These are phyloP conservation scores for Zygnema circumcarinatum DNA, from an alignment of 139 green algal genomes.

Conservation along the genomic window DNA sequence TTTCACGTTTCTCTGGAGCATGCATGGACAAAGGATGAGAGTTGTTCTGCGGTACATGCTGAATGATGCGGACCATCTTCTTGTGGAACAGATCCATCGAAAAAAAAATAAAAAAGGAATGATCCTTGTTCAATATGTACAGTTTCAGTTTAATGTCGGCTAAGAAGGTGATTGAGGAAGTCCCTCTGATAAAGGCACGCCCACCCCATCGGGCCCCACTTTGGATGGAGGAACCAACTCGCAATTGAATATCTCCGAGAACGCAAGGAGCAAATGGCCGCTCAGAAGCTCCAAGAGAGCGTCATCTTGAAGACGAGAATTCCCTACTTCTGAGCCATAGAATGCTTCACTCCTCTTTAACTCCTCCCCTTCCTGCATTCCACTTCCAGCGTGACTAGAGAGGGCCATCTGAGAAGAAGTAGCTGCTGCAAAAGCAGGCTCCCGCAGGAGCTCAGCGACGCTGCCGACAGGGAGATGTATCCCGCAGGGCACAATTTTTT, in stretches of 20 bases:
- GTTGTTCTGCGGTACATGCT: no score
- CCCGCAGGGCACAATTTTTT: conserved; percentile 79
- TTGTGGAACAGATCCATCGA: no score
- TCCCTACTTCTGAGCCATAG: not conserved
- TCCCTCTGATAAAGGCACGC: no score
- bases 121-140: no score
- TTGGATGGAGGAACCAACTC: not conserved
- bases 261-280: not conserved
- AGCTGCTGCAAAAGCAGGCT: not conserved
- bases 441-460: conserved; percentile 16
- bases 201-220: not conserved
- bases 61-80: no score
- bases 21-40: no score
- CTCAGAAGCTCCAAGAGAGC: not conserved
- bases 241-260: not conserved
- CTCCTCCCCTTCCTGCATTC: not conserved
- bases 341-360: not conserved
- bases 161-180: no score
- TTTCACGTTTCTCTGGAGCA: no score
- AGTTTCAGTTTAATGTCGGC: no score
- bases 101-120: no score
- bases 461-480: conserved; percentile 68
- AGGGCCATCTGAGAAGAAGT: not conserved
- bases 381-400: not conserved
- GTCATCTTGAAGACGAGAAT: not conserved